phyloP scores from a whole-genome alignment of 352 stramenopile species.

The Phytophthora ohioensis region DNA sequence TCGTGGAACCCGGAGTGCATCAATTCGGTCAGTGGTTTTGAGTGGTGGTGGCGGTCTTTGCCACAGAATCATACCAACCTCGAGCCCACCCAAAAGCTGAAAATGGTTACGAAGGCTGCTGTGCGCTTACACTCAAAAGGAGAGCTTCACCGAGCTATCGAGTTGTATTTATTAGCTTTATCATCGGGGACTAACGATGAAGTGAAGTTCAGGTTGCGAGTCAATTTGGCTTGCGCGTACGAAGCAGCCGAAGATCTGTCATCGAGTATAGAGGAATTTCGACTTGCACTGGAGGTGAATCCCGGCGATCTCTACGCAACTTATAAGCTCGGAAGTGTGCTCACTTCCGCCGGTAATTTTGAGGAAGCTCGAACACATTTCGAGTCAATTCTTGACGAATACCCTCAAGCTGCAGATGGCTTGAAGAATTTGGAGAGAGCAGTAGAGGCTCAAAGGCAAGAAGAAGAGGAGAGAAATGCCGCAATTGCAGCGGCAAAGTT shows the following conservation, averaged over 20 bases:
- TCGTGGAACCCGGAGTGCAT: slow-evolving; percentile 81
- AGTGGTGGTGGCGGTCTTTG: slow-evolving; percentile 85
- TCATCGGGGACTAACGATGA: slow-evolving; percentile 62
- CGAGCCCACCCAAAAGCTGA: slow-evolving; percentile 79
- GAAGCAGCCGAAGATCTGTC: slow-evolving; percentile 51
- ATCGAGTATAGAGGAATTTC: slow-evolving; percentile 54
- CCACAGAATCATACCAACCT: slow-evolving; percentile 68
- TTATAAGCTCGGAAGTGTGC: slow-evolving; percentile 67
- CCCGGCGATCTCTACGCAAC: slow-evolving; percentile 58
- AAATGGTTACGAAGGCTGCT: slow-evolving; percentile 81
- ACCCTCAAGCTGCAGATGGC: slow-evolving; percentile 62
- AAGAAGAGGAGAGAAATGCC: slow-evolving; percentile 40
- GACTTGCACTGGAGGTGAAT: slow-evolving; percentile 52
- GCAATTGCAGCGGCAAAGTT: slow-evolving; percentile 46
- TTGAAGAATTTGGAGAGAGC: slow-evolving; percentile 47
- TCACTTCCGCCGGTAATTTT: slow-evolving; percentile 47
- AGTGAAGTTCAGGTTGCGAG: slow-evolving; percentile 66
- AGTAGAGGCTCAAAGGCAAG: slow-evolving; percentile 24
- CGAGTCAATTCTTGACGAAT: slow-evolving; percentile 50
- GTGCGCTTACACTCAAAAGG: slow-evolving; percentile 71
- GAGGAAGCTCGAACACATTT: slow-evolving; percentile 52
- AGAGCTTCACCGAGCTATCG: slow-evolving; percentile 66
- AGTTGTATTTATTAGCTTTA: slow-evolving; percentile 75
- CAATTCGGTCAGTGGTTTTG: slow-evolving; percentile 79
- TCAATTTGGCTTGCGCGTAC: slow-evolving; percentile 77